Conservation (phyloP, 331 rosid species). For the Acacia concinna region DNA sequence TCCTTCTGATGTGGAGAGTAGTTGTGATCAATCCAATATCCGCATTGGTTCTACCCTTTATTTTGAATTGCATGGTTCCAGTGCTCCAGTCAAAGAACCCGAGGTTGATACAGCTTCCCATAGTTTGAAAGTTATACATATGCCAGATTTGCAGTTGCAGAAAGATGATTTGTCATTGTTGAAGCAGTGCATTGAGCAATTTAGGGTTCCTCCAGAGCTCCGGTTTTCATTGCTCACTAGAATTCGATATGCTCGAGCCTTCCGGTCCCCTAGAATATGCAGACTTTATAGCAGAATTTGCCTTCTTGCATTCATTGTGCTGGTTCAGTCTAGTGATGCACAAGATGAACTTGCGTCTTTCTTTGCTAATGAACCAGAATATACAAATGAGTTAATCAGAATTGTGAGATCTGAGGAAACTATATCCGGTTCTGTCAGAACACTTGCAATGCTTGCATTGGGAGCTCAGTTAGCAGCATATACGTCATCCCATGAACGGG, state of each 20-base stretch:
- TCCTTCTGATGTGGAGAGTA: slow-evolving; percentile 79
- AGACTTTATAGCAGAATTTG: slow-evolving; percentile 88
- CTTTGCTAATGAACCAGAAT: slow-evolving; percentile 97
- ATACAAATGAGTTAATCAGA: slow-evolving; percentile 88
- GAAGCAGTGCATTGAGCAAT: slow-evolving; percentile 82
- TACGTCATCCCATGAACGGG: slow-evolving; percentile 94
- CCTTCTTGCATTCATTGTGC: slow-evolving; percentile 91
- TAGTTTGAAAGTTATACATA: slow-evolving; percentile 69
- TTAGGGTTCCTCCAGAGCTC: slow-evolving; percentile 69
- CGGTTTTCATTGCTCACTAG: slow-evolving; percentile 87
- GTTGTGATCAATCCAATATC: slow-evolving; percentile 64
- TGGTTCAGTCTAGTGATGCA: slow-evolving; percentile 96
- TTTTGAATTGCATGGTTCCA: slow-evolving; percentile 76
- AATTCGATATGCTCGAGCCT: slow-evolving; percentile 91
- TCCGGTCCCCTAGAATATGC: slow-evolving; percentile 79
- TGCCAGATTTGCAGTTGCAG: slow-evolving; percentile 78
- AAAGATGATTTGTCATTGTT: slow-evolving; percentile 72
- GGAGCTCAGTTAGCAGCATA: slow-evolving; percentile 98
- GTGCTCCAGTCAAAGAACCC: slow-evolving; percentile 56
- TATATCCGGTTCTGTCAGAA: slow-evolving; percentile 85
- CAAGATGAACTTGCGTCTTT: slow-evolving; percentile 91
- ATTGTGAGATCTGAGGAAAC: slow-evolving; percentile 88
- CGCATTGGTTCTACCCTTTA: slow-evolving; percentile 91
- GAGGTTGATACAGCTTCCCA: slow-evolving; percentile 45
- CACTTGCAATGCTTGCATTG: slow-evolving; percentile 98